Conservation (phyloP, 148 eudicot species). For the Persicaria maculosa region DNA sequence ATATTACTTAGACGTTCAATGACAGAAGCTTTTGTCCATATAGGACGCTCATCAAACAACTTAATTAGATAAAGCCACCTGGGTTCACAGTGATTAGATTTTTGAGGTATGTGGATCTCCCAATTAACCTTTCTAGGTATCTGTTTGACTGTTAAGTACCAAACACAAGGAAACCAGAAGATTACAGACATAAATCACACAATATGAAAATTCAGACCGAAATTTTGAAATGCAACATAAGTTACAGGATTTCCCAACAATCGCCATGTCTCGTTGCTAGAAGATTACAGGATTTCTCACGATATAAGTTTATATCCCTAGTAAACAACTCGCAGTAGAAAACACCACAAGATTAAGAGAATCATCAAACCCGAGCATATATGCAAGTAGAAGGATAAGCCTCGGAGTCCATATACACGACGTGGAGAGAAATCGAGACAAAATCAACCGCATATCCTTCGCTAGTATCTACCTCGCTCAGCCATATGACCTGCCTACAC, state of each 20-base stretch:
- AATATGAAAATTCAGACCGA: too few relatives aligned
- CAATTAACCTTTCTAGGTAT: conserved; percentile 76
- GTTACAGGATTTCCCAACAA: too few relatives aligned
- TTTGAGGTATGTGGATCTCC: conserved; percentile 50
- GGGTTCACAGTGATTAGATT: conserved; percentile 66
- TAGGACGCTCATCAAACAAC: conserved; percentile 85
- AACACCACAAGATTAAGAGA: not conserved
- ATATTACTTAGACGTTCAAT: conserved; percentile 57
- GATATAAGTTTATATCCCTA: not conserved
- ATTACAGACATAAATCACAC: not conserved
- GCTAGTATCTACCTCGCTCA: conserved; percentile 60
- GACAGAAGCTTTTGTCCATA: conserved; percentile 71
- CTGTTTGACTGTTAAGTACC: conserved; percentile 63
- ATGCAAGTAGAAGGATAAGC: conserved; percentile 85
- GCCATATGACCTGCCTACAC: conserved; percentile 77
- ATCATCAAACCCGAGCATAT: conserved; percentile 59
- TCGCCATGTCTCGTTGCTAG: too few relatives aligned
- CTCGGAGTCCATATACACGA: conserved; percentile 14
- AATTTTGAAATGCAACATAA: too few relatives aligned
- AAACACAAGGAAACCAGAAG: conserved; percentile 10
- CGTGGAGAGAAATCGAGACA: conserved; percentile 77
- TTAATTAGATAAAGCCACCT: conserved; percentile 51
- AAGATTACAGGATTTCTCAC: too few relatives aligned
- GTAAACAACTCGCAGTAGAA: not conserved
- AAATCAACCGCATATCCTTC: conserved; percentile 87